Base-by-base conservation (phyloP, 257 asterid genomes). In the Lithospermum erythrorhizon region DNA sequence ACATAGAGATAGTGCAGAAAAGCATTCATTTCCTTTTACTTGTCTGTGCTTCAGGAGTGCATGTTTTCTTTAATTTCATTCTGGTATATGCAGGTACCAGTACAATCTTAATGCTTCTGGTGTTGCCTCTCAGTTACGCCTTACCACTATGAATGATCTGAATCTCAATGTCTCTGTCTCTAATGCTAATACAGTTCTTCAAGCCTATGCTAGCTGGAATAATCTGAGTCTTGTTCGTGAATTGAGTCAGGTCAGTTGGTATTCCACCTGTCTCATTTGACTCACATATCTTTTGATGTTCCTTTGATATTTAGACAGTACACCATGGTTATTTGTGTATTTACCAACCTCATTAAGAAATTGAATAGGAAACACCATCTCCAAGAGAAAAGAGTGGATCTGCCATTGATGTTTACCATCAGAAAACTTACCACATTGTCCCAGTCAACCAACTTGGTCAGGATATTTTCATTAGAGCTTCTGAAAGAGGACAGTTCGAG, bases 201-300 rank as follows among this genome's bases (percentile, higher is more conserved):
- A 88, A 85, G 98, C 98, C 56, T 91, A 86, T 77, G 87, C 95
- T 56, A 91, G 98, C 85, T 91, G 98, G 98, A 83, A 71, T 70
- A 88, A 82, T 61, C 95, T 86, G 65, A 73, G 78, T 73, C 73
- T 67, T 63, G 80, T 70, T 70, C 79, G 77, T 55, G 95, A 77
- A 61, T 71, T 90, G 63, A 52, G 45, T 65, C 73, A 61, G 87
- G 87, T 82, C 72, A 67, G 62, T 67, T 70, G 21, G 58, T 70
- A 71, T 61, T 57, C 47, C 37, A 56, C 11, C 60, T n/a, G 23
- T 41, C 6, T n/a, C 56, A 16, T 52, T 19, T 53, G 13, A 13
- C 13, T 53, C 17, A 17, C 56, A 53, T 9, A 53, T 37, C 48
- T 37, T 37, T 10, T 11, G 49, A 18, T 41, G 11, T 41, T 41